These are phyloP conservation scores for Pythium aristosporum DNA, from an alignment of 352 stramenopile species.

Conservation along the genomic window DNA sequence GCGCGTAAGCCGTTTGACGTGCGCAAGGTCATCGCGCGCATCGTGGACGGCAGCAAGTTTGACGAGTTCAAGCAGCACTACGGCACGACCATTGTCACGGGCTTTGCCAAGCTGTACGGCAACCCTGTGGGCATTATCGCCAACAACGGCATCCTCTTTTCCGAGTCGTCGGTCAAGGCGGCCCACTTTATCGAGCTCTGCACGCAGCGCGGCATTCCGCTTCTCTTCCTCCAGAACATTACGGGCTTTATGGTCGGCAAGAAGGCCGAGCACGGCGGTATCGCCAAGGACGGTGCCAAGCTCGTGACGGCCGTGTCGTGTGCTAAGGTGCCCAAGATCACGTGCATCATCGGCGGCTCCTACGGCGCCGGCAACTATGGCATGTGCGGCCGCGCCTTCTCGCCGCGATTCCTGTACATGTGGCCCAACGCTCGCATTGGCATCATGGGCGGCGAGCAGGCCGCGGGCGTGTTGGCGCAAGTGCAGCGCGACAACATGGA, in stretches of 20 bases:
- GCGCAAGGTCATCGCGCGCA: constrained; percentile 93
- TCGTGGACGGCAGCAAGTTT: constrained; percentile 96
- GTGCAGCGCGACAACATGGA: constrained; percentile 91
- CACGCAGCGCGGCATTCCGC: constrained; percentile 93
- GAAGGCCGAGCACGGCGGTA: constrained; percentile 96
- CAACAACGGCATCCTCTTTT: constrained; percentile 98
- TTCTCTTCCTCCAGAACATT: constrained; percentile 99
- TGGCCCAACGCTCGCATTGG: constrained; percentile 97
- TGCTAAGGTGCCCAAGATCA: constrained; percentile 97
- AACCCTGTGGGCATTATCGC: constrained; percentile 96
- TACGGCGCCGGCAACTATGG: constrained; percentile 97
- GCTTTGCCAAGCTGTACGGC: constrained; percentile 95
- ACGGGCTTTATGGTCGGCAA: constrained; percentile 98
- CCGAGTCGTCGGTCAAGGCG: constrained; percentile 91
- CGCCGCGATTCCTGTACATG: constrained; percentile 97
- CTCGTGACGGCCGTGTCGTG: constrained; percentile 95
- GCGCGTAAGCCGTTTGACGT: constrained; percentile 96
- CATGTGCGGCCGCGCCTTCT: constrained; percentile 97
- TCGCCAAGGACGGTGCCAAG: constrained; percentile 97
- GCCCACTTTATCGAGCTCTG: constrained; percentile 98
- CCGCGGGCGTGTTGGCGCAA: constrained; percentile 94
- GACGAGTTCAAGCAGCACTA: constrained; percentile 98
- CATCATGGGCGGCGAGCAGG: constrained; percentile 98
- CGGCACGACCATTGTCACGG: constrained; percentile 96
- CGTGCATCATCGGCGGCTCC: constrained; percentile 95